Evolutionary conservation across 176 grass and related monocot species (phyloP).

Genomic region (Triticum urartu): DNA sequence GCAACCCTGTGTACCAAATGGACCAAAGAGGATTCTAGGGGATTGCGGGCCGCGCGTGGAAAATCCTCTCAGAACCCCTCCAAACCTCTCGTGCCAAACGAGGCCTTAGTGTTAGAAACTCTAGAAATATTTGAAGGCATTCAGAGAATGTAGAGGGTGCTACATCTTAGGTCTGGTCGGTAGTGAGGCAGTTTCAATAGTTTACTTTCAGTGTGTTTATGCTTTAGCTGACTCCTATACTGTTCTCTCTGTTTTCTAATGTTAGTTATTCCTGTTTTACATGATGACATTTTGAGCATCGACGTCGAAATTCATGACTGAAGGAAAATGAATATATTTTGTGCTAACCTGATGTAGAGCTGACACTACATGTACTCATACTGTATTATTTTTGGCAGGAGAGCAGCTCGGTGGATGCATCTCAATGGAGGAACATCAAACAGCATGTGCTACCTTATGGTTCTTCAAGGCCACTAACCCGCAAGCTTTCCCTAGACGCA

Average conservation of each 20-base stretch:
- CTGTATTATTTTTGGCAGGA: slow-evolving; percentile 50
- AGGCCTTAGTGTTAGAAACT: not conserved
- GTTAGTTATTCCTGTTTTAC: not conserved
- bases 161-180: not conserved
- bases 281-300: not conserved
- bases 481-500: slow-evolving; percentile 73
- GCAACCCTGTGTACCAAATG: too few species aligned
- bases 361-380: slow-evolving; percentile 4
- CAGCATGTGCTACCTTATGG: slow-evolving; percentile 78
- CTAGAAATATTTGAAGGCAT: not conserved
- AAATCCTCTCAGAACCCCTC: too few species aligned
- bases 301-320: not conserved
- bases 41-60: too few species aligned
- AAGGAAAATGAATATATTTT: not conserved
- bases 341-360: not conserved
- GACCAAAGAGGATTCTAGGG: too few species aligned
- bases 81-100: too few species aligned
- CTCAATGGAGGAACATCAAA: slow-evolving; percentile 87
- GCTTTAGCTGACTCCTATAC: not conserved
- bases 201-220: not conserved
- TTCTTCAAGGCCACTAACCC: slow-evolving; percentile 70
- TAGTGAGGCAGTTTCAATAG: not conserved
- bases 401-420: slow-evolving; percentile 46
- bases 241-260: not conserved
- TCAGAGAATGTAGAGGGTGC: not conserved